Evolutionary conservation across 805 yeast species (phyloP).

Genomic region (Cyberlindnera mycetangii): DNA sequence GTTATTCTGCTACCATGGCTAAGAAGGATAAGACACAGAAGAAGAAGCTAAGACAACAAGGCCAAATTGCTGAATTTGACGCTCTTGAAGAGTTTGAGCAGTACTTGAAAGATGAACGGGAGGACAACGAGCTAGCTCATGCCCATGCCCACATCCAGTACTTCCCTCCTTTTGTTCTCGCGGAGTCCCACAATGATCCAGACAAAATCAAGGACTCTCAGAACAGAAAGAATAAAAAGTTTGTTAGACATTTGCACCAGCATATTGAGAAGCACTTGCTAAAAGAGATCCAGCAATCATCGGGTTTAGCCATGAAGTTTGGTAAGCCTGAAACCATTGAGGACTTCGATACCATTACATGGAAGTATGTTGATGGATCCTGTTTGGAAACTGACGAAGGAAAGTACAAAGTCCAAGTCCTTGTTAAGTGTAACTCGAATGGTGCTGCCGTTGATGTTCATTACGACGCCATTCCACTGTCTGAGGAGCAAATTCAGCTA

Average conservation of each 20-base stretch:
- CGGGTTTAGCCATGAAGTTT: conserved; percentile 54
- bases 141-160: conserved; percentile 64
- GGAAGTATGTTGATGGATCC: conserved; percentile 66
- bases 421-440: conserved; percentile 62
- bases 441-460: conserved; percentile 67
- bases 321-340: conserved; percentile 46
- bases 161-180: conserved; percentile 70
- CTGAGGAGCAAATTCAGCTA: conserved; percentile 7
- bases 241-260: conserved; percentile 70
- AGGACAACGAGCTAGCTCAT: conserved; percentile 72
- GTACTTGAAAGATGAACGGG: conserved; percentile 65
- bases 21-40: conserved; percentile 23
- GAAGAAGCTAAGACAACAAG: conserved; percentile 20
- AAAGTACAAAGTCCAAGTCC: conserved; percentile 64
- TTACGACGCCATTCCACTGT: conserved; percentile 47
- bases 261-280: conserved; percentile 70
- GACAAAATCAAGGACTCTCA: conserved; percentile 70
- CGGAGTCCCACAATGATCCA: conserved; percentile 63
- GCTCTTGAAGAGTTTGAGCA: conserved; percentile 59
- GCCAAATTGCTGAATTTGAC: conserved; percentile 46
- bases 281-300: conserved; percentile 58
- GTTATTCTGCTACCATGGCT: conserved; percentile 9
- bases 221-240: conserved; percentile 69
- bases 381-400: conserved; percentile 35
- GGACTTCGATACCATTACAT: conserved; percentile 47